phyloP scores from a whole-genome alignment of 2,329 filamentous ascomycete genomes.

The Pseudocercospora musae region DNA sequence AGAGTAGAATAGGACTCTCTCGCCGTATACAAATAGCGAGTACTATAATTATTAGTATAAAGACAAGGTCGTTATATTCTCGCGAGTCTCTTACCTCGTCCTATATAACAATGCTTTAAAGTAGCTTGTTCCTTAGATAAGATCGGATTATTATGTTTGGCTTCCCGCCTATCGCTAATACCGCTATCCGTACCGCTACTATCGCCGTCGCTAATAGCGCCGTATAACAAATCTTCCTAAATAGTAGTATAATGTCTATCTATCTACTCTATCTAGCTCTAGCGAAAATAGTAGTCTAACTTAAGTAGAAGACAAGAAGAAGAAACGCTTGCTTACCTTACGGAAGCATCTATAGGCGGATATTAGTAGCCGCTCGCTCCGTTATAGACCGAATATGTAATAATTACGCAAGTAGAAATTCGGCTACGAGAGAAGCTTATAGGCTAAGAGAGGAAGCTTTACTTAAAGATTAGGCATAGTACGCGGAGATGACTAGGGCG shows the following conservation, averaged over 20 bases:
- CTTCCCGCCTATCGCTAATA: slow-evolving; percentile 50
- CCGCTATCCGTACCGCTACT: slow-evolving; percentile 31
- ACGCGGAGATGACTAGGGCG: slow-evolving; percentile 2
- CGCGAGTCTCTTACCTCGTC: slow-evolving; percentile 49
- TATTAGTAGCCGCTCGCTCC: slow-evolving; percentile 11
- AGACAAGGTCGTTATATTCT: no score
- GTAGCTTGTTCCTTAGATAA: slow-evolving; percentile 46
- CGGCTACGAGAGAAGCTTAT: background rate
- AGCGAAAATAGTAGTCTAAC: background rate
- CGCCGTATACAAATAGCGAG: slow-evolving; percentile 66
- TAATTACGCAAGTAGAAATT: slow-evolving; percentile 5
- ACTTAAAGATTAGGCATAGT: slow-evolving; percentile 19
- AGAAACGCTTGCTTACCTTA: background rate
- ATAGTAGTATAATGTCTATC: slow-evolving; percentile 21
- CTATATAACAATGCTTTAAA: slow-evolving; percentile 65
- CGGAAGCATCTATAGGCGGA: background rate
- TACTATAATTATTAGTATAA: slow-evolving; percentile 40
- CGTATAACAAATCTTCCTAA: slow-evolving; percentile 24
- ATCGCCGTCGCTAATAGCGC: slow-evolving; percentile 26
- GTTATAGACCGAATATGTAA: slow-evolving; percentile 6
- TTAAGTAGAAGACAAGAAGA: background rate
- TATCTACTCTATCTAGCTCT: no score
- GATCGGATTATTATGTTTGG: slow-evolving; percentile 49
- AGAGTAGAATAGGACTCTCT: slow-evolving; percentile 68
- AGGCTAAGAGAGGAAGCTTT: slow-evolving; percentile 13